Evolutionary conservation across 371 early-diverging fungal species (phyloP), one percentile per base, ranked within the genome.

Genomic region (Circinella umbellata): DNA sequence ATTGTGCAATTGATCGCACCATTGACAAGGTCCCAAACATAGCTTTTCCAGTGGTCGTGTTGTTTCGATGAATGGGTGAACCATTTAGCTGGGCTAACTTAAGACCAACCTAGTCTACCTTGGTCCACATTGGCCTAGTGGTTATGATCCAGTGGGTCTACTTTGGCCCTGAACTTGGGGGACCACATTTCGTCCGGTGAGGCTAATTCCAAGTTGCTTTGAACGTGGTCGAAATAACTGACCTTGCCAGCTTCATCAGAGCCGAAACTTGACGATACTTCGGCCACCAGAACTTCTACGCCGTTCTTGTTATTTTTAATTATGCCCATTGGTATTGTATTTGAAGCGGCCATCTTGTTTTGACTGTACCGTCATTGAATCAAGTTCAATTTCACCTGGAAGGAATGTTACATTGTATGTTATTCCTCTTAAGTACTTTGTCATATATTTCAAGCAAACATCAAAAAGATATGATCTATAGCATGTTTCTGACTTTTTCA

Each of bases 1-100:
- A 65, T 27, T 69, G 70, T 13, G 72, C 72, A 59, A 77, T 53
- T 5, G 72, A 73, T 71, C 70, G 66, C 63, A 77, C 64, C 77
- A 72, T 77, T 47, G 72, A 63, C 64, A 77, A 51, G 69, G 69
- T 70, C 0, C 74, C 77, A 64, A 73, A 77, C 72, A 72, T 72
- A 6, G 73, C 77, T 69, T 69, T 77, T 77, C 49, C 70, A 61
- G 66, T 69, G 69, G 42, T 64, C 71, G 63, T 27, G 27, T 27
- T 27, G 27, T 27, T 27, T 1, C 27, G 27, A 27, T 27, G 27
- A 27, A 27, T 27, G 27, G 27, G 27, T 27, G 2, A 27, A 27
- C 27, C 27, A 27, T 27, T 0, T 1, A 27, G 2, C 1, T 27
- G 27, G 27, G 0, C 27, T 27, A 27, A 27, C 27, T 27, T 27